A percentile compares a stretch with the other conserved stretches of the same genome.
Conservation (phyloP, 2,329 filamentous ascomycete species). For the Akanthomyces dipterigenus region DNA sequence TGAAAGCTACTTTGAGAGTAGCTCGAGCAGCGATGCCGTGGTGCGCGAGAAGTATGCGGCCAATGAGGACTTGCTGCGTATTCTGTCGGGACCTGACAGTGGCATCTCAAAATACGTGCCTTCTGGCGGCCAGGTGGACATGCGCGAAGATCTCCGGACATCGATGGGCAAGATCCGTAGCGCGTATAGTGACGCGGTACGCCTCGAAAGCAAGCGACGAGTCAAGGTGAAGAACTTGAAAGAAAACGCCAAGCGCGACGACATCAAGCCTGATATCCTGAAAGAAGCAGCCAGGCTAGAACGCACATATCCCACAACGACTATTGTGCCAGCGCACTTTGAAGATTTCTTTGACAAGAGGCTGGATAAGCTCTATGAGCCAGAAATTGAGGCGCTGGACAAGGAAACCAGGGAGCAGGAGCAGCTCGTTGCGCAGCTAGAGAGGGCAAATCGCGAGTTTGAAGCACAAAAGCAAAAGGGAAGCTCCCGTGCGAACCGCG, state of each 20-base stretch:
- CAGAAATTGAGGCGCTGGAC: slow-evolving; percentile 63
- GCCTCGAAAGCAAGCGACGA: slow-evolving; percentile 72
- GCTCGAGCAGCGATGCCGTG: slow-evolving; percentile 46
- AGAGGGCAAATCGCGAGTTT: slow-evolving; percentile 73
- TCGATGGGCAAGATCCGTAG: slow-evolving; percentile 71
- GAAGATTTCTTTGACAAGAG: slow-evolving; percentile 83
- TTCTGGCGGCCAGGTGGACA: slow-evolving; percentile 69
- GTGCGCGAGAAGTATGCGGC: slow-evolving; percentile 74
- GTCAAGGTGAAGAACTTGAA: slow-evolving; percentile 73
- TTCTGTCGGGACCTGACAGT: slow-evolving; percentile 73
- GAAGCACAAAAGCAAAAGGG: slow-evolving; percentile 61
- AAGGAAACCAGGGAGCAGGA: slow-evolving; percentile 74
- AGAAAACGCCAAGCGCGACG: slow-evolving; percentile 76
- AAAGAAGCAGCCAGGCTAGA: slow-evolving; percentile 79
- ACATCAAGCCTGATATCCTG: slow-evolving; percentile 80
- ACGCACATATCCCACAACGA: slow-evolving; percentile 75
- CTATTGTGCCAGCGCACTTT: slow-evolving; percentile 82
- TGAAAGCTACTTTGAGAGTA: slow-evolving; percentile 72
- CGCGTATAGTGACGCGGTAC: slow-evolving; percentile 75
- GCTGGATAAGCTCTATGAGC: slow-evolving; percentile 68
- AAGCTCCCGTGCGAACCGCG: slow-evolving; percentile 52
- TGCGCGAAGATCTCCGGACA: slow-evolving; percentile 73
- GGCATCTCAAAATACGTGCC: slow-evolving; percentile 85
- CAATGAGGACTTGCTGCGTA: slow-evolving; percentile 65
- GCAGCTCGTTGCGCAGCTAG: slow-evolving; percentile 59